Evolutionary conservation across 768 basidiomycete genomes (phyloP).

Genomic region (Suillus paluster): DNA sequence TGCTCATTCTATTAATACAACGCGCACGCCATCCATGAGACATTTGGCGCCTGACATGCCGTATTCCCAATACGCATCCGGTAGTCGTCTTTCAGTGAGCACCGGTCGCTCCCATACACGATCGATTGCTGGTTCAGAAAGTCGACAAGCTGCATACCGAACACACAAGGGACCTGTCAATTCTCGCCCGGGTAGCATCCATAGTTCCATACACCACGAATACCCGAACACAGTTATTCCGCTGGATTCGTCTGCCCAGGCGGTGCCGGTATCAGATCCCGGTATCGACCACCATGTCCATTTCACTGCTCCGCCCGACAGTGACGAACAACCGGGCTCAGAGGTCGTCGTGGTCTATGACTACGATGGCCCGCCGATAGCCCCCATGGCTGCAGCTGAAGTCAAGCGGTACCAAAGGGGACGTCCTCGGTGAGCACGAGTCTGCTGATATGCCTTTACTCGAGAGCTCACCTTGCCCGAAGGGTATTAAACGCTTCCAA

Average conservation of each 20-base stretch:
- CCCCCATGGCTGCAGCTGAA: conserved; percentile 17
- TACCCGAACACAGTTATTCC: not conserved
- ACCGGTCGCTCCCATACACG: not conserved
- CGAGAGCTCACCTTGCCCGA: not conserved
- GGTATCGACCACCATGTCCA: not conserved
- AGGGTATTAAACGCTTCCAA: not conserved
- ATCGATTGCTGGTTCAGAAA: not conserved
- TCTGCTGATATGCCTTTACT: too few relatives aligned
- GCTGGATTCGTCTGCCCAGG: not conserved
- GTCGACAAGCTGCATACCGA: conserved; percentile 1
- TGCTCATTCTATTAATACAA: not conserved
- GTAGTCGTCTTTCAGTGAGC: not conserved
- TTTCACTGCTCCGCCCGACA: conserved; percentile 12
- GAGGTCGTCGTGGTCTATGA: not conserved
- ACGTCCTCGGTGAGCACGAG: not conserved
- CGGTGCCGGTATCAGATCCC: not conserved
- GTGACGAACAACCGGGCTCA: conserved; percentile 11
- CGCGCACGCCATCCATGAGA: not conserved
- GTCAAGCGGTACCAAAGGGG: conserved; percentile 18
- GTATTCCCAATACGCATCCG: not conserved
- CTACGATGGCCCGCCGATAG: conserved; percentile 10
- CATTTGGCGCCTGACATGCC: not conserved
- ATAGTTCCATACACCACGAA: too few relatives aligned
- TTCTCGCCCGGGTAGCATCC: not conserved
- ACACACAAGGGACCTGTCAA: not conserved